Evolutionary conservation across 176 grass and related monocot genomes (phyloP).

Genomic region (Canna indica): DNA sequence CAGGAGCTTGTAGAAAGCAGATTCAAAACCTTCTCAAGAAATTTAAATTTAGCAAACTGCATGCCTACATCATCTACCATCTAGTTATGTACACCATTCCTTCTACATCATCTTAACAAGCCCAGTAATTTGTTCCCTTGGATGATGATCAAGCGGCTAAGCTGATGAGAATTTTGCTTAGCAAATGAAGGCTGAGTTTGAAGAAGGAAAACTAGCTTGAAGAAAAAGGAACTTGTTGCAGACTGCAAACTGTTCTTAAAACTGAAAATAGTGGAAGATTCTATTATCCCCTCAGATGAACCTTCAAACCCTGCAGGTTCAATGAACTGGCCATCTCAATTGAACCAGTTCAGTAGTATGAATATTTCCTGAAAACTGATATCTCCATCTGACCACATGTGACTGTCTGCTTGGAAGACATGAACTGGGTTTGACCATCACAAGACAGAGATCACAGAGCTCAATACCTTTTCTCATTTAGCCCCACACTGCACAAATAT

Average conservation of each 20-base stretch:
- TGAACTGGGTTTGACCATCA: conserved; percentile 41
- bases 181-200: not conserved
- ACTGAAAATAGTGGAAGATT: conserved; percentile 78
- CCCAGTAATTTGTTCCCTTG: too few species aligned
- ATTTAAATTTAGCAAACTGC: too few species aligned
- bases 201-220: not conserved
- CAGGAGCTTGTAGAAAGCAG: too few species aligned
- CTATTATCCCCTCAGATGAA: too few species aligned
- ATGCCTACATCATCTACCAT: too few species aligned
- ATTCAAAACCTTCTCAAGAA: too few species aligned
- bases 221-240: not conserved
- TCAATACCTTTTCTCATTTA: not conserved
- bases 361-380: conserved; percentile 28
- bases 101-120: too few species aligned
- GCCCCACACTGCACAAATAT: not conserved
- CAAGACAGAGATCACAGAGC: not conserved
- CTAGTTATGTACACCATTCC: too few species aligned
- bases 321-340: conserved; percentile 64
- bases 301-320: too few species aligned
- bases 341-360: conserved; percentile 46
- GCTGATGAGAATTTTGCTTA: too few species aligned
- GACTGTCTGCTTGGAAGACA: conserved; percentile 40
- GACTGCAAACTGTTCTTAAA: too few species aligned
- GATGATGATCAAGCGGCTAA: too few species aligned
- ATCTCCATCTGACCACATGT: conserved; percentile 46